These are phyloP conservation scores for Cladosporium sphaerospermum DNA, from an alignment of 2,329 filamentous ascomycete species.

Conservation along the genomic window DNA sequence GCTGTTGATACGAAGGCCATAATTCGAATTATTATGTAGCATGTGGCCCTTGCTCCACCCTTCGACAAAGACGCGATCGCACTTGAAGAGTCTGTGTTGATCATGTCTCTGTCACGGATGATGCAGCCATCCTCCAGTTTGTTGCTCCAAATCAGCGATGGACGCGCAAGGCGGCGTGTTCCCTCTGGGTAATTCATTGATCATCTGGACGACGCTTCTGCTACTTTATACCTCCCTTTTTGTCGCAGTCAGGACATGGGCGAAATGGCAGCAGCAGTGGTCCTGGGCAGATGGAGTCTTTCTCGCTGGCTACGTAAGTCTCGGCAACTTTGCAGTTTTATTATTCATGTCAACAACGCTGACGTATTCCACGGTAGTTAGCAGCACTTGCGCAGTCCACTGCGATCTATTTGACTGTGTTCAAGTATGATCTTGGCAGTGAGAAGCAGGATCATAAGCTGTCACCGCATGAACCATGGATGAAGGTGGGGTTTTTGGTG, in stretches of 20 bases:
- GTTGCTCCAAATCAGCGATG: background rate
- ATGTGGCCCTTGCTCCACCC: no score
- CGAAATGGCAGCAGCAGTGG: slow-evolving; percentile 1
- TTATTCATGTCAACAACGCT: background rate
- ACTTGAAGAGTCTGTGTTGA: no score
- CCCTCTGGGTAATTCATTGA: background rate
- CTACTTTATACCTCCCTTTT: background rate
- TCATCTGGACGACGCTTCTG: background rate
- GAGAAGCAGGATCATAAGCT: background rate
- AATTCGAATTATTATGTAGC: no score
- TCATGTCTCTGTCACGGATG: no score
- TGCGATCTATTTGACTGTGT: background rate
- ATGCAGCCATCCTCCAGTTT: no score
- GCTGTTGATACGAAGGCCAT: no score
- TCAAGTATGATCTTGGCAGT: background rate
- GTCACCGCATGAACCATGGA: background rate
- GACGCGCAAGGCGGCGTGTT: background rate
- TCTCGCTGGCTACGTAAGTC: slow-evolving; percentile 1
- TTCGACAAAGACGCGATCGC: no score
- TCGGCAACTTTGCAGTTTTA: no score
- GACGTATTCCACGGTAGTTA: background rate
- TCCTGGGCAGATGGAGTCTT: background rate
- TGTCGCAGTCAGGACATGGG: background rate
- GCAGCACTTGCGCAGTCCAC: background rate
- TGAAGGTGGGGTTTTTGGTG: background rate